Percentiles rank a stretch among this genome's conserved stretches.
Evolutionary conservation across 306 rosid genomes (phyloP).

Genomic region (Sechiopsis laciniata): DNA sequence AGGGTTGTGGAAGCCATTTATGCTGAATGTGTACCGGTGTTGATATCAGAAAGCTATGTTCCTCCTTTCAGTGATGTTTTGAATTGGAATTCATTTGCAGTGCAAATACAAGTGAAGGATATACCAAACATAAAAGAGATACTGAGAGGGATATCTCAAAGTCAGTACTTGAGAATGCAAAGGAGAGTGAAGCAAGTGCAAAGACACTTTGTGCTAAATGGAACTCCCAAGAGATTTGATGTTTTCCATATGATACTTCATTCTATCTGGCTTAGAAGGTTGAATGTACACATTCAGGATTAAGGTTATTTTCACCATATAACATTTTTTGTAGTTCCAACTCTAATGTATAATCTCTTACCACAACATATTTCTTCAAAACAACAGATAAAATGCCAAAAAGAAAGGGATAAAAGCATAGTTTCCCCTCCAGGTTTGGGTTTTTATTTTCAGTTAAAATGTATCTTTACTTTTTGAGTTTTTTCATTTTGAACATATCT

Average conservation of each 20-base stretch:
- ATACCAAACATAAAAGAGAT: conserved; percentile 33
- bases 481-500: too few relatives aligned
- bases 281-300: conserved; percentile 29
- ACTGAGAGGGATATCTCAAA: conserved; percentile 35
- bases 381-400: background rate
- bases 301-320: background rate
- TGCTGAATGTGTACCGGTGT: conserved; percentile 38
- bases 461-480: too few relatives aligned
- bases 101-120: conserved; percentile 36
- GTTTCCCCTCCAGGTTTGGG: background rate
- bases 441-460: too few relatives aligned
- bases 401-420: background rate
- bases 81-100: conserved; percentile 37
- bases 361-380: background rate
- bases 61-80: conserved; percentile 47
- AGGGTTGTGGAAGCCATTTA: conserved; percentile 48
- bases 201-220: conserved; percentile 35
- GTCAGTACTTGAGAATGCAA: conserved; percentile 36
- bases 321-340: background rate
- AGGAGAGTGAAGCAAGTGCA: conserved; percentile 38
- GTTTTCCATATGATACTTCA: conserved; percentile 43
- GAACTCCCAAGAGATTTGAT: conserved; percentile 36
- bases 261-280: conserved; percentile 41
- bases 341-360: background rate
- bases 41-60: conserved; percentile 37